Conservation (phyloP, 78 protist genomes). For the Parvularia atlantis region DNA sequence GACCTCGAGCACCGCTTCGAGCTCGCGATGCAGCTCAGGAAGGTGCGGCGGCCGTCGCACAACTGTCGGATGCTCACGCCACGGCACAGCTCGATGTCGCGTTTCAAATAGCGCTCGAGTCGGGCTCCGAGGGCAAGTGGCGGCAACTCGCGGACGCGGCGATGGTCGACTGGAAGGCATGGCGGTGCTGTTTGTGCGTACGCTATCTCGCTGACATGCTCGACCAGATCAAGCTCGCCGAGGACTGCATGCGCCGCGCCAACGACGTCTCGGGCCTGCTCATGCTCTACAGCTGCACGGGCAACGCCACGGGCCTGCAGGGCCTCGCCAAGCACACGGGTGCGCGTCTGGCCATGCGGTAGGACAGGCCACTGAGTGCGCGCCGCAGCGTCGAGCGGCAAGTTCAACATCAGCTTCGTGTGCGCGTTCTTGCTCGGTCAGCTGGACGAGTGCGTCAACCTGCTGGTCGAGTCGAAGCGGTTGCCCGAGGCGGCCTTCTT, state of each 20-base stretch:
- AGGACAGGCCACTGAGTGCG: too few species aligned
- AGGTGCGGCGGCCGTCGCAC: too few species aligned
- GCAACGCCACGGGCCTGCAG: conserved; percentile 24
- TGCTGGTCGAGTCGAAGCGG: conserved; percentile 48
- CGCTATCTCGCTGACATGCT: not conserved
- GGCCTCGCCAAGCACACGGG: conserved; percentile 42
- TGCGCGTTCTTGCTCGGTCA: conserved; percentile 21
- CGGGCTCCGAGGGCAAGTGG: conserved; percentile 56
- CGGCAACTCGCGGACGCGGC: conserved; percentile 80
- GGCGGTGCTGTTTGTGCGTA: not conserved
- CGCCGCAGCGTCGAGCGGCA: conserved; percentile 26
- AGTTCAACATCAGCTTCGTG: conserved; percentile 54
- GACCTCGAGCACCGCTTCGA: conserved; percentile 87
- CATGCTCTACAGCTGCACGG: conserved; percentile 43
- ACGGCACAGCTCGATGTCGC: conserved; percentile 66
- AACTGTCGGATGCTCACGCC: too few species aligned
- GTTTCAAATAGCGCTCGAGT: conserved; percentile 45
- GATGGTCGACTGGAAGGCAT: conserved; percentile 7
- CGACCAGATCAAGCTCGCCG: conserved; percentile 61
- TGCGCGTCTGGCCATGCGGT: not conserved
- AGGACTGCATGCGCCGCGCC: conserved; percentile 63
- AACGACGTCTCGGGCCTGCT: conserved; percentile 68
- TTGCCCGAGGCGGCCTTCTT: conserved; percentile 85
- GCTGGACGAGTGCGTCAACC: conserved; percentile 53
- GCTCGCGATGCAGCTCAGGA: conserved; percentile 72